Conservation (phyloP, 2,329 filamentous ascomycete species). For the Ophiostoma ips region DNA sequence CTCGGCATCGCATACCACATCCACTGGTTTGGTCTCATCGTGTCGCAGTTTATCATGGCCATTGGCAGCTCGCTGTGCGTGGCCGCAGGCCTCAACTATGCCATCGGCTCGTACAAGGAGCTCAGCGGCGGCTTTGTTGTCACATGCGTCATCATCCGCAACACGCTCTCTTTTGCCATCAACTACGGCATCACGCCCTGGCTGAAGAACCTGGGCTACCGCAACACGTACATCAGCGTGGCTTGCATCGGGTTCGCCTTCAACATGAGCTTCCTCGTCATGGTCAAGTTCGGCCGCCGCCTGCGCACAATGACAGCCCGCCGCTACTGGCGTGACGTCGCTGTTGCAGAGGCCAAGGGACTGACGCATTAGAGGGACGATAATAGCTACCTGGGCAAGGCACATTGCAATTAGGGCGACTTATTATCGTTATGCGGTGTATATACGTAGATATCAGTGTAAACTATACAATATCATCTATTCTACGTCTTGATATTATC, state of each 20-base stretch:
- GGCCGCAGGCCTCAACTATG: slow-evolving; percentile 22
- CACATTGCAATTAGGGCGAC: too few relatives aligned
- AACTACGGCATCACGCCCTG: slow-evolving; percentile 23
- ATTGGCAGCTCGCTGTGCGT: slow-evolving; percentile 24
- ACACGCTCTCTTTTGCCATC: slow-evolving; percentile 18
- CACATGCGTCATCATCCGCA: slow-evolving; percentile 17
- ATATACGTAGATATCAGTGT: too few relatives aligned
- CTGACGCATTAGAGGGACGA: neutral
- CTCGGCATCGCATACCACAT: slow-evolving; percentile 28
- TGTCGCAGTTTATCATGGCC: slow-evolving; percentile 24
- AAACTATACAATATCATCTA: too few relatives aligned
- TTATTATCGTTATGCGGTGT: too few relatives aligned
- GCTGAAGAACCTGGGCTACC: slow-evolving; percentile 12
- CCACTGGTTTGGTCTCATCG: slow-evolving; percentile 28
- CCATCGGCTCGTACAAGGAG: slow-evolving; percentile 27
- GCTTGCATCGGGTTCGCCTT: neutral
- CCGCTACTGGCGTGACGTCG: slow-evolving; percentile 1
- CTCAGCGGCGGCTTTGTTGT: slow-evolving; percentile 15
- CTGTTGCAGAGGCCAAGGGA: neutral
- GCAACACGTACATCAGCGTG: slow-evolving; percentile 8
- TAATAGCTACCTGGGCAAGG: too few relatives aligned
- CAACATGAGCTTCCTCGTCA: slow-evolving; percentile 1
- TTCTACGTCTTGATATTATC: too few relatives aligned
- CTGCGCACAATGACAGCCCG: neutral
- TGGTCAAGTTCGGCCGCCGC: neutral